Base-by-base conservation (phyloP, 164 flowering plant genomes). In the Dillenia turbinata region DNA sequence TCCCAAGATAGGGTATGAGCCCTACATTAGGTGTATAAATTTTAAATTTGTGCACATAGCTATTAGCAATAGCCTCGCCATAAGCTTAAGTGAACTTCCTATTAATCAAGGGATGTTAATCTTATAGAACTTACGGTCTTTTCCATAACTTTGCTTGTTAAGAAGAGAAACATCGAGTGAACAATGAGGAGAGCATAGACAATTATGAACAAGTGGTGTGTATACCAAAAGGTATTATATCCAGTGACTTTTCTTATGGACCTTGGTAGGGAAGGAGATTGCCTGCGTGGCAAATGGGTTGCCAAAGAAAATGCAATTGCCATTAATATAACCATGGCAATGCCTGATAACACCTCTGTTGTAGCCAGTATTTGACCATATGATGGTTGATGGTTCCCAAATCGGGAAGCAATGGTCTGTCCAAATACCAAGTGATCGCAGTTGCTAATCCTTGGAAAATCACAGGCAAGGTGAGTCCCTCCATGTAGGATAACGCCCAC, bases 141-240 rank as follows among this genome's bases (percentile, higher is more conserved):
- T 15, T 82, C 81, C 1, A 52, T 54, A 15, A 43, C 19, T 10
- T 71, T 68, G 59, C 68, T 64, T 15, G 83, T 73, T 3, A 83
- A 74, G 73, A 77, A 83, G 59, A 83, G 79, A 71, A 77, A 75
- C 69, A 73, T 73, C 68, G 80, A 75, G 72, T 83, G 87, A 5
- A 83, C 67, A 47, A 83, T 52, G 64, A 83, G 80, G 74, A 83
- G 57, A n/a, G 58, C 73, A 49, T 83, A 83, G 16, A 81, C 83
- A 13, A 77, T 47, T 22, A 76, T 56, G 73, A 82, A 77, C 40
- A 80, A 65, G 59, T 82, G 85, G 69, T 82, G 86, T 0, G 86
- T 77, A 64, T 79, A 81, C 87, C 87, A 83, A 47, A 83, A 83
- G 14, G 80, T 54, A 48, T 83, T 81, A 52, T 67, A 83, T 22